Conservation (phyloP, 2,329 filamentous ascomycete species). For the Pseudocercospora ulei region DNA sequence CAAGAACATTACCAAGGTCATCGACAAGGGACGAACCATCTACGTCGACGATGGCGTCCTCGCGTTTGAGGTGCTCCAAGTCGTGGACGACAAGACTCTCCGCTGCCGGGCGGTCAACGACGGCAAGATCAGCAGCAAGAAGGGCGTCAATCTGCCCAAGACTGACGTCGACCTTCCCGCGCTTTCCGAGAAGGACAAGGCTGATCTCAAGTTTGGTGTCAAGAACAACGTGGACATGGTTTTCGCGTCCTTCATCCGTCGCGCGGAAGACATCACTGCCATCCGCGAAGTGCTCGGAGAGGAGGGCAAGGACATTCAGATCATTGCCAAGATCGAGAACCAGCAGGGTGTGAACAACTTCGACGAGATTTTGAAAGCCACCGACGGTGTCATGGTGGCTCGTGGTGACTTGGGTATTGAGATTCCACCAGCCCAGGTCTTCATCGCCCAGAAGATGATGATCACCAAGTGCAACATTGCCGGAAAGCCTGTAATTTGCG, state of each 20-base stretch:
- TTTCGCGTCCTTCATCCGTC: conserved; percentile 96
- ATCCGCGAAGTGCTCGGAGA: conserved; percentile 87
- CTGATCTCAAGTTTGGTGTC: conserved; percentile 86
- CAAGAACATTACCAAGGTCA: conserved; percentile 99
- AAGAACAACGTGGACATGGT: conserved; percentile 99
- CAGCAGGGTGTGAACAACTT: conserved; percentile 99
- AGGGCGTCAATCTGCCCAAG: conserved; percentile 98
- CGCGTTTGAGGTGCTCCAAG: conserved; percentile 82
- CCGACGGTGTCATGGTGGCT: conserved; percentile 98
- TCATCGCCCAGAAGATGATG: conserved; percentile 99
- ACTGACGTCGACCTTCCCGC: conserved; percentile 97
- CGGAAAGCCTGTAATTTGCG: conserved; percentile 97
- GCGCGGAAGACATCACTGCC: conserved; percentile 80
- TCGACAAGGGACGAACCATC: conserved; percentile 79
- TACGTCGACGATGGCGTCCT: conserved; percentile 98
- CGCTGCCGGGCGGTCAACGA: conserved; percentile 87
- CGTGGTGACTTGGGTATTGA: conserved; percentile 98
- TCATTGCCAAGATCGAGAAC: conserved; percentile 99
- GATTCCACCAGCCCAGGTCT: conserved; percentile 96
- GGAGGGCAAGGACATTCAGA: conserved; percentile 92
- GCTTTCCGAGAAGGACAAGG: conserved; percentile 95
- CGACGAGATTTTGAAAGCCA: conserved; percentile 87
- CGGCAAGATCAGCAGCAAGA: conserved; percentile 95
- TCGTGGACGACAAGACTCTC: conserved; percentile 82
- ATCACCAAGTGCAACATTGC: conserved; percentile 99